Evolutionary conservation across 116 monocot species (phyloP).

Genomic region (Dioscorea cayenensis): DNA sequence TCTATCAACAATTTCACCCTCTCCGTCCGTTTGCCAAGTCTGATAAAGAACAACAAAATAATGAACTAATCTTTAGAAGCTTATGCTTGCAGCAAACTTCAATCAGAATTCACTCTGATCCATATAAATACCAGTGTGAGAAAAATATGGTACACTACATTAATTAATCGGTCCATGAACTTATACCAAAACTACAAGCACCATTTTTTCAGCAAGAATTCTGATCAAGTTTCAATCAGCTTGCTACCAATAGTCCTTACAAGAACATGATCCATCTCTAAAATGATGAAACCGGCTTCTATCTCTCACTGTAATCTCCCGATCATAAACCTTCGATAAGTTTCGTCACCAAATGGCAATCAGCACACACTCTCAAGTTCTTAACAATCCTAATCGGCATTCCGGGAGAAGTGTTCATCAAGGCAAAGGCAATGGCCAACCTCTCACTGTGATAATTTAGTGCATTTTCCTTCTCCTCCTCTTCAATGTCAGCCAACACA

Average conservation of each 20-base stretch:
- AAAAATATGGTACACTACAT: no score
- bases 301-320: constrained; percentile 59
- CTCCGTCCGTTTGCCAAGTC: no score
- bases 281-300: constrained; percentile 59
- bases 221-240: no score
- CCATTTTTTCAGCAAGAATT: no score
- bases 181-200: no score
- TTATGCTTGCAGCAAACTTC: no score
- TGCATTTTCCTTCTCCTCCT: constrained; percentile 75
- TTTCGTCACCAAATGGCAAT: constrained; percentile 57
- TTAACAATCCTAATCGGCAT: constrained; percentile 53
- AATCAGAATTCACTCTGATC: no score
- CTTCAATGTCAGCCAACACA: constrained; percentile 64
- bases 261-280: constrained; percentile 43
- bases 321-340: constrained; percentile 46
- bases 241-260: constrained; percentile 55
- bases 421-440: constrained; percentile 59
- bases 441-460: constrained; percentile 65
- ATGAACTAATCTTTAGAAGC: no score
- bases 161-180: no score
- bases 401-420: constrained; percentile 34
- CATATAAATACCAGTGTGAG: no score
- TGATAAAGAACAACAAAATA: no score
- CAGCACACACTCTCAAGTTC: constrained; percentile 65
- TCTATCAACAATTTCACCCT: no score